Percentiles rank a stretch among this genome's conserved stretches.
Evolutionary conservation across 768 basidiomycete species (phyloP).

Genomic region (Gloeopeniophorella convolvens): DNA sequence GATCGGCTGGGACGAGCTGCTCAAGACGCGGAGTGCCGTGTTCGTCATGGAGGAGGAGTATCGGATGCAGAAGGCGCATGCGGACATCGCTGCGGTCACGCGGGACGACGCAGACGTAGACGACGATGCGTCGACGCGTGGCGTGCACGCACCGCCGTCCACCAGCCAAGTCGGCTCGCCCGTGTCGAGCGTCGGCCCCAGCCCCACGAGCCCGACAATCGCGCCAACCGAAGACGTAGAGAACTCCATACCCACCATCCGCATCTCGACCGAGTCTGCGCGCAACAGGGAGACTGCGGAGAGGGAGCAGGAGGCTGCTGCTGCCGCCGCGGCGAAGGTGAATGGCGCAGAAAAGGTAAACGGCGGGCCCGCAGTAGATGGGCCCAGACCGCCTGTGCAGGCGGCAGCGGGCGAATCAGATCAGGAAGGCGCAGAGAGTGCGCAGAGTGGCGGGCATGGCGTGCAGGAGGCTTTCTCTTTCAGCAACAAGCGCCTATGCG

Average conservation of each 20-base stretch:
- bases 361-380: slow-evolving; percentile 24
- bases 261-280: slow-evolving; percentile 49
- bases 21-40: slow-evolving; percentile 88
- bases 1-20: slow-evolving; percentile 98
- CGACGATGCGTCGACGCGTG: slow-evolving; percentile 68
- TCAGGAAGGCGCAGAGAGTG: slow-evolving; percentile 23
- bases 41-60: slow-evolving; percentile 99
- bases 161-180: slow-evolving; percentile 22
- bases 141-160: slow-evolving; percentile 38
- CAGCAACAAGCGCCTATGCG: slow-evolving; percentile 93
- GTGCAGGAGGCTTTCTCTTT: slow-evolving; percentile 75
- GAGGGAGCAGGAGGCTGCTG: slow-evolving; percentile 34
- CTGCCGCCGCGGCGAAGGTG: slow-evolving; percentile 31
- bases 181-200: slow-evolving; percentile 18
- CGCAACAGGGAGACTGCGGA: slow-evolving; percentile 45
- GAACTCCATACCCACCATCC: slow-evolving; percentile 48
- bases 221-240: slow-evolving; percentile 24
- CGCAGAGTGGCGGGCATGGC: slow-evolving; percentile 4
- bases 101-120: slow-evolving; percentile 34
- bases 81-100: slow-evolving; percentile 46
- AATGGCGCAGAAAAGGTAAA: slow-evolving; percentile 35
- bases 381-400: slow-evolving; percentile 37
- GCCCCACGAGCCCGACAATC: slow-evolving; percentile 18
- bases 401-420: slow-evolving; percentile 33
- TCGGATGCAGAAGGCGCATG: slow-evolving; percentile 87